Evolutionary conservation across 1,139 yeast genomes (phyloP).

Genomic region (Protomyces arabidopsidicola): DNA sequence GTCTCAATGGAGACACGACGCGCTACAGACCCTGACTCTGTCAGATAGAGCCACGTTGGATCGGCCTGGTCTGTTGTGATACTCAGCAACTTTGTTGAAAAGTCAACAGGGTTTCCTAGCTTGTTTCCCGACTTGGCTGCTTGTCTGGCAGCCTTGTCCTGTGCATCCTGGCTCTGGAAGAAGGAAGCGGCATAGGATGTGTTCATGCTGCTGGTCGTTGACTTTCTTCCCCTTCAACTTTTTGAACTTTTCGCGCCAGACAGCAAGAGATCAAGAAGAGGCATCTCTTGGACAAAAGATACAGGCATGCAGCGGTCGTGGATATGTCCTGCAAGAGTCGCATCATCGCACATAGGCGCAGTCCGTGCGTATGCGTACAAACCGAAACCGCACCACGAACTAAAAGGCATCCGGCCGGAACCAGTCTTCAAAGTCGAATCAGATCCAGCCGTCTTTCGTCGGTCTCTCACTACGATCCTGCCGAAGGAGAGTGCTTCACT

Average conservation of each 20-base stretch:
- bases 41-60: background rate
- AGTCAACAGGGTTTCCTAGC: slow-evolving; percentile 3
- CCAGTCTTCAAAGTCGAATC: background rate
- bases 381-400: background rate
- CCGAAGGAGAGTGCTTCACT: background rate
- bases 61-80: slow-evolving; percentile 4
- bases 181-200: slow-evolving; percentile 17
- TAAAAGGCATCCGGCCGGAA: background rate
- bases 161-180: slow-evolving; percentile 22
- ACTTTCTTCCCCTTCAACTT: background rate
- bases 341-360: background rate
- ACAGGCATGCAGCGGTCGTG: background rate
- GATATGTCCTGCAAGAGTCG: background rate
- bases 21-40: slow-evolving; percentile 18
- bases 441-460: background rate
- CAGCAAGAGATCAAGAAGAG: background rate
- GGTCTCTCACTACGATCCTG: background rate
- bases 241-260: background rate
- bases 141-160: slow-evolving; percentile 21
- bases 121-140: slow-evolving; percentile 17
- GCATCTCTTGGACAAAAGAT: too few species aligned
- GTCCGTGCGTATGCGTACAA: background rate
- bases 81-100: slow-evolving; percentile 15
- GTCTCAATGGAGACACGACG: slow-evolving; percentile 9
- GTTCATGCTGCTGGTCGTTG: slow-evolving; percentile 3